Base-by-base conservation (phyloP, 2,329 filamentous ascomycete genomes). In the Rhinocladiella similis region DNA sequence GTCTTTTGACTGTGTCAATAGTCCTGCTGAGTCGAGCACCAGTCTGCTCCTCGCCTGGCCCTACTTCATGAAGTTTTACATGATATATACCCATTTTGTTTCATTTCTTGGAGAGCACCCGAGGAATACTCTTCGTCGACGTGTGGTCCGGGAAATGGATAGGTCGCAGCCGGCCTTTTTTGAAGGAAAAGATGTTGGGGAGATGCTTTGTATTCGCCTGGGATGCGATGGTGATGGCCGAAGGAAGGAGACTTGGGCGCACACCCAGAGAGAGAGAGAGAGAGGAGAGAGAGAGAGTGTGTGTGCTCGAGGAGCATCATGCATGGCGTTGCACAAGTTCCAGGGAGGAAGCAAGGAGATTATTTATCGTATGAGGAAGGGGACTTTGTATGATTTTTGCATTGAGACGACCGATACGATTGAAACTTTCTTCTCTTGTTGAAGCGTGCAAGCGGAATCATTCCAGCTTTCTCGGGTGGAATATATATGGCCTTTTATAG, bases 1-100 rank as follows among this genome's bases (percentile, higher is more conserved):
- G 33, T 33, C 10, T 54, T 42, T 56, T 60, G 59, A 61, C 59
- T 54, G 59, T 47, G 56, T 61, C 59, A 59, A 61, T 36, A 38
- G 53, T 58, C 47, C n/a, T 43, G 42, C 45, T 20, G 33, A 46
- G 20, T 46, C n/a, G 46, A 61, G 59, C 59, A 57, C 59, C 39
- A 61, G 59, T 20, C 53, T 61, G 56, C 53, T 56, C 46, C n/a
- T 47, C 29, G 29, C 7, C 29, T 53, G 10, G 35, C 18, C 29
- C 39, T 16, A 4, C 33, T 33, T 42, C n/a, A 22, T 46, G 20
- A 25, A 29, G 14, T 13, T 29, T 53, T 46, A 48, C 18, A 27
- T 53, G 16, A 25, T 45, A 20, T 47, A 59, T 50, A 39, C 50
- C 38, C 48, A 33, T 47, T 39, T 53, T n/a, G 19, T 49, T 61